Evolutionary conservation across 2,329 filamentous ascomycete genomes (phyloP).

Genomic region (Colletotrichum cordylinicola): DNA sequence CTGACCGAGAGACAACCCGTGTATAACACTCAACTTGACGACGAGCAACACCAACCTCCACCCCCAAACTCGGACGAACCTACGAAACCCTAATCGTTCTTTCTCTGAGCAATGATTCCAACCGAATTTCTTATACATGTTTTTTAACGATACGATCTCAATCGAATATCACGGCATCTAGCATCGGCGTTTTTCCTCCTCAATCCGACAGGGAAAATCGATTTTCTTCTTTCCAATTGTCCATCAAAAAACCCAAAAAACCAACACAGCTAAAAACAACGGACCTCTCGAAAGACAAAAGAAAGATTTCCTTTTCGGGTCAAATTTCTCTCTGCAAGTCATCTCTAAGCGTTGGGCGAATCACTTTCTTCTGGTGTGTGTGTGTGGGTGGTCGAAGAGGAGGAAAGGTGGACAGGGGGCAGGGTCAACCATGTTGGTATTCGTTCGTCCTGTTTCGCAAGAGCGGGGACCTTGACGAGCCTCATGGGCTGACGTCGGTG

Average conservation of each 20-base stretch:
- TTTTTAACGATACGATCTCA: slow-evolving; percentile 6
- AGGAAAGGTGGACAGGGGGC: background rate
- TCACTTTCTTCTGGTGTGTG: background rate
- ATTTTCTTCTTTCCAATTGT: background rate
- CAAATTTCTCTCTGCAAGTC: background rate
- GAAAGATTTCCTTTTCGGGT: background rate
- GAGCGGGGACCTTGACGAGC: background rate
- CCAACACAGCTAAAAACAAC: background rate
- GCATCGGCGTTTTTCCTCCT: slow-evolving; percentile 21
- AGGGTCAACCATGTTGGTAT: background rate
- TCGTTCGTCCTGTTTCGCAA: slow-evolving; percentile 9
- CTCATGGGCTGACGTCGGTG: background rate
- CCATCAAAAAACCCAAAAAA: background rate
- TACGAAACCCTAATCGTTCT: slow-evolving; percentile 3
- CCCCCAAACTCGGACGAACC: slow-evolving; percentile 4
- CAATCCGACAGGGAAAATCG: background rate
- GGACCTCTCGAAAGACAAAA: background rate
- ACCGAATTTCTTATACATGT: slow-evolving; percentile 7
- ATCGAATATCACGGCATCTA: slow-evolving; percentile 23
- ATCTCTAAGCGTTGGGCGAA: background rate
- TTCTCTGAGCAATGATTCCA: slow-evolving; percentile 16
- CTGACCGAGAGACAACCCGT: slow-evolving; percentile 5
- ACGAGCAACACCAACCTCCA: background rate
- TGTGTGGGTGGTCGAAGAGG: background rate
- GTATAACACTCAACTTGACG: background rate